Conservation (phyloP, 1,284 basidiomycete species). For the Fomitopsis betulina region DNA sequence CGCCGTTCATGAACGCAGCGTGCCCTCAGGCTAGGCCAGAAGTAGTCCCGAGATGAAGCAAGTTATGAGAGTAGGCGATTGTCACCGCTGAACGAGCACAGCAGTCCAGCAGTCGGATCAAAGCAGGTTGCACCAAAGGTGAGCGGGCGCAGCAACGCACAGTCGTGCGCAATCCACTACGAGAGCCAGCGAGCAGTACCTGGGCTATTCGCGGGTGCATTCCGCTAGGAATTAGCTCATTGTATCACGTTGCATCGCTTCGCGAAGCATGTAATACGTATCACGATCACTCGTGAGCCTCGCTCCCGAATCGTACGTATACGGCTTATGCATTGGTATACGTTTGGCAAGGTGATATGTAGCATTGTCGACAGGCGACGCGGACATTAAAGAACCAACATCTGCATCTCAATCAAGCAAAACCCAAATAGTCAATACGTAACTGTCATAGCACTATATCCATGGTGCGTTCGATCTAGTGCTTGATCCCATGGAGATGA, state of each 20-base stretch:
- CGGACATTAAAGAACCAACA: too few species aligned
- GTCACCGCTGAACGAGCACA: conserved; percentile 9
- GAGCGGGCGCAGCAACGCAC: not conserved
- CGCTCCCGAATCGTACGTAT: too few species aligned
- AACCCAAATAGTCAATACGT: too few species aligned
- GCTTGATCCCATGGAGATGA: too few species aligned
- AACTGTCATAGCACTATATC: too few species aligned
- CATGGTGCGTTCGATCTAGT: too few species aligned
- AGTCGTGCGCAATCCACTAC: not conserved
- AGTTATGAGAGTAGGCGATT: not conserved
- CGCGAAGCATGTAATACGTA: not conserved
- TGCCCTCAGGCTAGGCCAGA: not conserved
- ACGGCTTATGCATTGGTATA: too few species aligned
- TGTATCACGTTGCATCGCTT: not conserved
- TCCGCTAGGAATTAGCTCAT: not conserved
- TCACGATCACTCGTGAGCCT: too few species aligned
- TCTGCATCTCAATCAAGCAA: too few species aligned
- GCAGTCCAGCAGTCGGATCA: not conserved
- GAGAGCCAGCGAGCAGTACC: not conserved
- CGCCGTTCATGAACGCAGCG: conserved; percentile 56
- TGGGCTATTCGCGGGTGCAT: not conserved
- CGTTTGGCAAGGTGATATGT: too few species aligned
- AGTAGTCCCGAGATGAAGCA: not conserved
- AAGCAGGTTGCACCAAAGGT: not conserved
- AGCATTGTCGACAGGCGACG: too few species aligned